Evolutionary conservation across 768 basidiomycete species (phyloP).

Genomic region (Albatrellus ellisii): DNA sequence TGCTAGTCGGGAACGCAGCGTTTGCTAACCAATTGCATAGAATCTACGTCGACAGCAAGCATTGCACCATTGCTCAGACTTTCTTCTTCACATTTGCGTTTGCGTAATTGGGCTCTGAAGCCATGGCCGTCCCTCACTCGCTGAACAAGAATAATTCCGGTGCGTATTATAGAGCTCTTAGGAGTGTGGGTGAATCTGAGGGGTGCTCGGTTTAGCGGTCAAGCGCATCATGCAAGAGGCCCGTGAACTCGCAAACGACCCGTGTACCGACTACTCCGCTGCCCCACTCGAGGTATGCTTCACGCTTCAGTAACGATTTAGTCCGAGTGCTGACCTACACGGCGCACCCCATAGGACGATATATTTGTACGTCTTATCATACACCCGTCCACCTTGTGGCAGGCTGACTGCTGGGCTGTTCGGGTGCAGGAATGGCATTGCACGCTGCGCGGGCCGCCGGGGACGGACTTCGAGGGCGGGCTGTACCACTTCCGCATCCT

Average conservation of each 20-base stretch:
- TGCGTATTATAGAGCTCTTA: constrained; percentile 19
- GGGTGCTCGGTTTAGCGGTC: constrained; percentile 42
- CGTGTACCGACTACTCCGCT: constrained; percentile 78
- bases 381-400: not conserved
- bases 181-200: constrained; percentile 2
- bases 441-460: constrained; percentile 80
- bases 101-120: too few species aligned
- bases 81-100: too few species aligned
- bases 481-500: constrained; percentile 92
- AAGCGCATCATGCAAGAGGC: constrained; percentile 98
- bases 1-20: too few species aligned
- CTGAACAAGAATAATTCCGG: constrained; percentile 89
- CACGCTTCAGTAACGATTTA: not conserved
- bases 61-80: too few species aligned
- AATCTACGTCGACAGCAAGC: too few species aligned
- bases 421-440: constrained; percentile 81
- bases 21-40: too few species aligned
- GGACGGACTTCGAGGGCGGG: constrained; percentile 88
- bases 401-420: constrained; percentile 4
- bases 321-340: constrained; percentile 3
- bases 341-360: constrained; percentile 43
- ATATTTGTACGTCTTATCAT: constrained; percentile 55
- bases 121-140: constrained; percentile 20
- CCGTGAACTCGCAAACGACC: constrained; percentile 73
- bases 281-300: constrained; percentile 58